Evolutionary conservation across 352 stramenopile genomes (phyloP), one percentile per base, ranked within the genome.

Genomic region (Pythium diclinum): DNA sequence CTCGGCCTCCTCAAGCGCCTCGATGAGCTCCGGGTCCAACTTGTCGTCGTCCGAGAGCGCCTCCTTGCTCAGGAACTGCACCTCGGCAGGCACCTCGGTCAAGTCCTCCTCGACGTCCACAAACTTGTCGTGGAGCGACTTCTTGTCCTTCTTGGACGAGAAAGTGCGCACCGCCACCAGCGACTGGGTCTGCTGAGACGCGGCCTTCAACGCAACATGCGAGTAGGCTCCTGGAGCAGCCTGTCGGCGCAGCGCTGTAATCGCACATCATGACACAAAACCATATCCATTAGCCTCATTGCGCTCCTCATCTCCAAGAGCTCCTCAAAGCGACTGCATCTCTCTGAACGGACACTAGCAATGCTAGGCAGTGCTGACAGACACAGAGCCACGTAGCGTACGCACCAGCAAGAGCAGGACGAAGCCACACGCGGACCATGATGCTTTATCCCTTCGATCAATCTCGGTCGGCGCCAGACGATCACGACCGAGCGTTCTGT

Each of bases 391-490:
- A 38, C 17, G 19, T 13, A 59, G 40, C 17, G 40, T 16, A 47
- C 75, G 62, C 64, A 89, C 76, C 77, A 66, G 67, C 58, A 60
- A 84, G 69, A 61, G 78, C 75, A 19, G 81, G 81, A 74, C 81
- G 81, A 61, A 90, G 76, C 74, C 76, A 85, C 69, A 88, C 81
- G 73, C 79, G 79, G 76, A 90, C 74, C 81, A 90, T 90, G 65
- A 61, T 69, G 68, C 60, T 71, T 67, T 63, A 54, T 72, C 55
- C 51, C 56, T 57, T 67, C 57, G 60, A 19, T 58, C 61, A 61
- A 62, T 63, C 44, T 63, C 44, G 42, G 63, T 57, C 67, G 51
- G 67, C 67, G 46, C 57, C 61, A 60, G 36, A 65, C 65, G 51
- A 70, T 70, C 63, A 62, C 63, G 63, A 52, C 63, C 63, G 54